These are phyloP conservation scores for Globisporangium viniferum DNA, from an alignment of 352 stramenopile species.

Conservation along the genomic window DNA sequence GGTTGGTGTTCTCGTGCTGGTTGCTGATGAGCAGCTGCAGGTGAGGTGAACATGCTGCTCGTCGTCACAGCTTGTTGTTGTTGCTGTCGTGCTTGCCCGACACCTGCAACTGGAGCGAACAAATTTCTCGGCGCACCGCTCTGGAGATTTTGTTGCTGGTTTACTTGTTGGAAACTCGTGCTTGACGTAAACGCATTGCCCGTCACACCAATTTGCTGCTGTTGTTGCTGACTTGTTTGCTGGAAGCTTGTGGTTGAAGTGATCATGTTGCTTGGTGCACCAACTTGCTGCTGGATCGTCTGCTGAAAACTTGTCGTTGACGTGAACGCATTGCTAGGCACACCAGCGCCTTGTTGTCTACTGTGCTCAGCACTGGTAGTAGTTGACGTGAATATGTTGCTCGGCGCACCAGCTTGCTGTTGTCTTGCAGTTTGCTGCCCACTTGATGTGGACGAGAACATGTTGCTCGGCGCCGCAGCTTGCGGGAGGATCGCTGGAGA, in stretches of 20 bases:
- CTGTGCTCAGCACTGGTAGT: not conserved
- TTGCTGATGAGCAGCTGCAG: constrained; percentile 2
- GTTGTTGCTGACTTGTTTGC: not conserved
- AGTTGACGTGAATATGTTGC: not conserved
- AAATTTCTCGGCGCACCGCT: not conserved
- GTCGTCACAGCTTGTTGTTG: not conserved
- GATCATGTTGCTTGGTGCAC: not conserved
- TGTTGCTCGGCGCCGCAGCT: not conserved
- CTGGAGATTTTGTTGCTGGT: not conserved
- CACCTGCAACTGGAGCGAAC: not conserved
- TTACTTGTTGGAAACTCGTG: not conserved
- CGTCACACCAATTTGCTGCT: not conserved
- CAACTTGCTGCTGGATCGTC: not conserved
- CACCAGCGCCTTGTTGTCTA: not conserved
- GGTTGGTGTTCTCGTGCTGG: constrained; percentile 2
- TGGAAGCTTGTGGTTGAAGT: not conserved
- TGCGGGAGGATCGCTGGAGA: not conserved
- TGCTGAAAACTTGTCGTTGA: not conserved
- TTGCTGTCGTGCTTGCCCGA: not conserved
- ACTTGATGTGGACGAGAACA: not conserved
- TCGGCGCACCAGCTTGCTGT: not conserved
- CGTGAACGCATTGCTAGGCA: not conserved
- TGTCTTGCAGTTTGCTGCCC: not conserved
- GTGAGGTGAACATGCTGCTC: not conserved
- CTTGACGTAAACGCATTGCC: not conserved